phyloP scores from a whole-genome alignment of 2,329 filamentous ascomycete species.

The Aspergillus fijiensis region DNA sequence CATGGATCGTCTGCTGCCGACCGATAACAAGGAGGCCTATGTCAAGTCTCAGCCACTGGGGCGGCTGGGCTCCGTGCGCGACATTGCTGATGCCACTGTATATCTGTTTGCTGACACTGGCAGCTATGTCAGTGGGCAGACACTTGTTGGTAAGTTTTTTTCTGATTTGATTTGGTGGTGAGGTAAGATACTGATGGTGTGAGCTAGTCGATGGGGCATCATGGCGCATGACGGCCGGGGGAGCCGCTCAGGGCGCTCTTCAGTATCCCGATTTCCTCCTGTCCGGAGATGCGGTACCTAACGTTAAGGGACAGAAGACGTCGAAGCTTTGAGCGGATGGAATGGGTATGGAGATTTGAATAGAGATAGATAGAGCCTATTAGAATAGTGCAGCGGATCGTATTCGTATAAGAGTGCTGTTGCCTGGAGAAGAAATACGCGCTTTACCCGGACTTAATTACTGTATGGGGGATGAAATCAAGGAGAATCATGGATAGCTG shows the following conservation, averaged over 20 bases:
- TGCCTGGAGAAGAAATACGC: no score
- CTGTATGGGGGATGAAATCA: no score
- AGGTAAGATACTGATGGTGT: not conserved
- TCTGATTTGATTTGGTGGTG: not conserved
- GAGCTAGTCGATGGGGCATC: conserved; percentile 41
- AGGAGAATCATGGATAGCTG: no score
- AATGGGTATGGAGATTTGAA: no score
- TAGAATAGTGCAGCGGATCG: no score
- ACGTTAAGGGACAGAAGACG: conserved; percentile 59
- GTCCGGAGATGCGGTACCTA: conserved; percentile 53
- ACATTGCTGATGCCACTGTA: conserved; percentile 90
- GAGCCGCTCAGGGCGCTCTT: conserved; percentile 38
- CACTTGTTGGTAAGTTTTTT: conserved; percentile 59
- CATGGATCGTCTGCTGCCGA: conserved; percentile 62
- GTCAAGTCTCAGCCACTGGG: conserved; percentile 66
- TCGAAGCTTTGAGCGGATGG: conserved; percentile 48
- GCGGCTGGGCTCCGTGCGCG: conserved; percentile 74
- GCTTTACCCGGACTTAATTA: no score
- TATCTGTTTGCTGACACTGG: conserved; percentile 84
- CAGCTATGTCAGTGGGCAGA: conserved; percentile 81
- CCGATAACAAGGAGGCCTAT: conserved; percentile 50
- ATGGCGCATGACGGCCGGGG: conserved; percentile 39
- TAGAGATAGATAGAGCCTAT: no score
- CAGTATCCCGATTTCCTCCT: conserved; percentile 61
- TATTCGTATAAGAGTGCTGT: no score